A percentile compares a stretch with the other conserved stretches of the same genome.
Conservation (phyloP, 306 rosid species). For the Fagus sylvatica region DNA sequence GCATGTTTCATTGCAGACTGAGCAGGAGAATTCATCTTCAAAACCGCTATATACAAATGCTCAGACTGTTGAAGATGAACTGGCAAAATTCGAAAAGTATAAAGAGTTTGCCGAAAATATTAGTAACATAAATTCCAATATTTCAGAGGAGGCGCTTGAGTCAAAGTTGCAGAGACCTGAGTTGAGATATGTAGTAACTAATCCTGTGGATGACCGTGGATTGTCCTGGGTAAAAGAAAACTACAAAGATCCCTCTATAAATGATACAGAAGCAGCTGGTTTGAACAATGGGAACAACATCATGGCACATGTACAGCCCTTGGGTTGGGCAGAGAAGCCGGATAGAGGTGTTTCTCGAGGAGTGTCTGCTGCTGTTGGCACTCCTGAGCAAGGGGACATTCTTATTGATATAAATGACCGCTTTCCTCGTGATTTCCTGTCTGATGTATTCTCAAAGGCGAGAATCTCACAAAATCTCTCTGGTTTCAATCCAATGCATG, state of each 20-base stretch:
- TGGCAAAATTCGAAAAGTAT: slow-evolving; percentile 16
- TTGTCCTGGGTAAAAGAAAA: slow-evolving; percentile 22
- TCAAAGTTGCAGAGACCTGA: slow-evolving; percentile 26
- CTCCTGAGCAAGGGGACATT: slow-evolving; percentile 54
- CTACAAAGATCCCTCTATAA: slow-evolving; percentile 28
- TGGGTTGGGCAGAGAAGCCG: slow-evolving; percentile 30
- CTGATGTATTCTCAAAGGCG: slow-evolving; percentile 59
- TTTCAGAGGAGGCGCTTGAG: slow-evolving; percentile 32
- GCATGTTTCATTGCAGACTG: slow-evolving; percentile 30
- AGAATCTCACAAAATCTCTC: slow-evolving; percentile 37
- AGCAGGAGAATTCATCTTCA: slow-evolving; percentile 31
- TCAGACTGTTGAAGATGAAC: slow-evolving; percentile 40
- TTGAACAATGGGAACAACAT: slow-evolving; percentile 25
- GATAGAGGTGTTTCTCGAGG: slow-evolving; percentile 28
- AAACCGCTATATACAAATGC: slow-evolving; percentile 28
- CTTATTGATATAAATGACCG: slow-evolving; percentile 66
- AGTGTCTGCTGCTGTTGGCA: slow-evolving; percentile 36
- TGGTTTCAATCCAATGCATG: slow-evolving; percentile 40
- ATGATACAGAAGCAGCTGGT: slow-evolving; percentile 26
- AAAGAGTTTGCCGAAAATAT: slow-evolving; percentile 30
- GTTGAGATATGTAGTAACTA: neutral
- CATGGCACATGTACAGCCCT: slow-evolving; percentile 20
- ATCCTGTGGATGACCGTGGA: slow-evolving; percentile 28
- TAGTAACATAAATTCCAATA: slow-evolving; percentile 28
- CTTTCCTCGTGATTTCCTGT: slow-evolving; percentile 58